Conservation (phyloP, 768 basidiomycete genomes). For the Boletus tylopilopsis region DNA sequence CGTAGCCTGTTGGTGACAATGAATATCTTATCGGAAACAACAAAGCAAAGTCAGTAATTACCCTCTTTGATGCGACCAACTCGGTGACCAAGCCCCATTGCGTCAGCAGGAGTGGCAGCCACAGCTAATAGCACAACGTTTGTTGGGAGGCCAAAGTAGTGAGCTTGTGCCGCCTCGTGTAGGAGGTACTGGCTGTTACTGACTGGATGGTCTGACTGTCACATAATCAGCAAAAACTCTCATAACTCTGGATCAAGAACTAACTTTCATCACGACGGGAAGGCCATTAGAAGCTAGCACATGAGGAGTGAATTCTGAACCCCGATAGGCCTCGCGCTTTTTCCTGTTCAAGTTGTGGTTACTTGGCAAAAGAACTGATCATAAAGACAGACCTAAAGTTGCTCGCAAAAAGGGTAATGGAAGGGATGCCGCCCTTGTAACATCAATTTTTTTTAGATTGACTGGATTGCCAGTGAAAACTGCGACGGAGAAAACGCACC, state of each 20-base stretch:
- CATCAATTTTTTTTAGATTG: not conserved
- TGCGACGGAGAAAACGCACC: constrained; percentile 34
- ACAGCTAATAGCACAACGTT: constrained; percentile 60
- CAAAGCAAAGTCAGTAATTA: not conserved
- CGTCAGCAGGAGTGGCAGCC: constrained; percentile 61
- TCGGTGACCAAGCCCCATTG: constrained; percentile 71
- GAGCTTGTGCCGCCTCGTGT: constrained; percentile 68
- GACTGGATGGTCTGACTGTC: constrained; percentile 54
- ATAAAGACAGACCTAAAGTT: constrained; percentile 34
- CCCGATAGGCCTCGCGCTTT: constrained; percentile 80
- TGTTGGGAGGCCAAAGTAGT: constrained; percentile 60
- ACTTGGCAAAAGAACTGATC: not conserved
- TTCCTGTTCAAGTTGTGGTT: constrained; percentile 36
- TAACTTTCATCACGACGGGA: constrained; percentile 71
- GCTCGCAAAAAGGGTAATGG: constrained; percentile 74
- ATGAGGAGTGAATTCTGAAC: constrained; percentile 76
- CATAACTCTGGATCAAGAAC: not conserved
- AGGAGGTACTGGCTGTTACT: constrained; percentile 65
- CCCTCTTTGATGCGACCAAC: constrained; percentile 61
- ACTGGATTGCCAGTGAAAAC: too few relatives aligned
- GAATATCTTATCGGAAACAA: not conserved
- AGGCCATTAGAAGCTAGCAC: constrained; percentile 67
- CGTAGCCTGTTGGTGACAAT: constrained; percentile 32
- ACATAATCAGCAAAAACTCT: not conserved
- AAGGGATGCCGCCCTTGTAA: constrained; percentile 59